phyloP scores from a whole-genome alignment of 208 protist genomes.

The Wallacemonas rigidus region DNA sequence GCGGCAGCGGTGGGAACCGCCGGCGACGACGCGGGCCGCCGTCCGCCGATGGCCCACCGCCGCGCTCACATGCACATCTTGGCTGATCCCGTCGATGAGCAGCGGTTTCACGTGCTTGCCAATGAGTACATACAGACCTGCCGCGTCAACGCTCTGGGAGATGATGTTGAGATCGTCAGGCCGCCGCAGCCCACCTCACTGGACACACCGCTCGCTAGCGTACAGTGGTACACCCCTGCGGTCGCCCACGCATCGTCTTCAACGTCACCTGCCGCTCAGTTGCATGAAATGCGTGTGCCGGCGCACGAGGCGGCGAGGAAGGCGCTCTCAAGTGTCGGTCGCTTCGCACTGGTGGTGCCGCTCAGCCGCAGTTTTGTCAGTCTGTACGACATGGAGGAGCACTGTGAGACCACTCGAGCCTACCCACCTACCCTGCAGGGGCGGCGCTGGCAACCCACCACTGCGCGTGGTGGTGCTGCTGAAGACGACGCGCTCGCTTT shows the following conservation, averaged over 20 bases:
- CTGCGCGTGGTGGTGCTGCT: not conserved
- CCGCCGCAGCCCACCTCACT: not conserved
- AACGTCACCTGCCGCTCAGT: not conserved
- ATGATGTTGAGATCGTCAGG: constrained; percentile 5
- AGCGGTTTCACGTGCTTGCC: constrained; percentile 35
- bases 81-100: constrained; percentile 42
- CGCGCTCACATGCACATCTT: constrained; percentile 39
- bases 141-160: constrained; percentile 3
- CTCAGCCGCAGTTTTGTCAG: constrained; percentile 3
- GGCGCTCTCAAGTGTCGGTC: not conserved
- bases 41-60: not conserved
- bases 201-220: not conserved
- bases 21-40: too few species aligned
- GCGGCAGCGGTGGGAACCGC: too few species aligned
- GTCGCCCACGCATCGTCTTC: not conserved
- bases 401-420: not conserved
- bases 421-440: not conserved
- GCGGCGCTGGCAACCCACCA: not conserved
- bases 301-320: not conserved
- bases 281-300: not conserved
- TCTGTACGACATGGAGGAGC: constrained; percentile 9
- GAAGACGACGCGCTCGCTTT: not conserved
- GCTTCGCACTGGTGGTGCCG: constrained; percentile 11
- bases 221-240: not conserved
- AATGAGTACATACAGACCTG: constrained; percentile 10